Evolutionary conservation across 176 grass and related monocot species (phyloP), one percentile per base, ranked within the genome.

Genomic region (Microstegium vimineum): DNA sequence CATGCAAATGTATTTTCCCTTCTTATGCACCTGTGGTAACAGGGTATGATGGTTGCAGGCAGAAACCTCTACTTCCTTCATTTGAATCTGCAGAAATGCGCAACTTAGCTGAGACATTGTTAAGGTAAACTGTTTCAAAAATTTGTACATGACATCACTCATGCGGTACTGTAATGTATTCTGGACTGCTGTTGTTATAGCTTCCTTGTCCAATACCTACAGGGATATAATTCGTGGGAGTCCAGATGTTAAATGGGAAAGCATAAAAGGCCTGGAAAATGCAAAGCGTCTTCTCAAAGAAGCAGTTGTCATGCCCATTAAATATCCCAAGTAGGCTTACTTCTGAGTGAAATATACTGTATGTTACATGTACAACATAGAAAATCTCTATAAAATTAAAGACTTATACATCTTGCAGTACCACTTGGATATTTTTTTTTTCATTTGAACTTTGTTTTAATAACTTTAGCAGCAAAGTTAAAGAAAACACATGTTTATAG

Each of bases 181-280:
- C 26, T 62, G 28, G 35, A 47, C 36, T 43, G 74, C 5, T 75
- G 42, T 74, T 64, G 64, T 34, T 59, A 36, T 30, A 79, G 35
- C 27, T 66, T 64, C 34, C 23, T 69, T 73, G 54, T 82, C 31
- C 62, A 66, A 89, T 82, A 16, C 47, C 10, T 52, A 45, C 88
- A 98, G 95, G 85, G 95, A 98, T 83, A 98, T 98, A 35, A 85
- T 98, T 84, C 88, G 67, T 61, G 95, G 95, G 43, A 94, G 82
- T 84, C 92, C 92, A 80, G 92, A 94, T 90, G 95, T 94, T 66
- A 98, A 94, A 91, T 98, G 95, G 95, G 95, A 94, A 86, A 94
- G 93, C 84, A 98, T 94, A 72, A 98, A 94, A 85, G 95, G 95
- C 52, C 85, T 98, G 84, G 95, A 93, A 68, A 93, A 82, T 86